Conservation (phyloP, 2,329 filamentous ascomycete species). For the Curvularia spicifera region DNA sequence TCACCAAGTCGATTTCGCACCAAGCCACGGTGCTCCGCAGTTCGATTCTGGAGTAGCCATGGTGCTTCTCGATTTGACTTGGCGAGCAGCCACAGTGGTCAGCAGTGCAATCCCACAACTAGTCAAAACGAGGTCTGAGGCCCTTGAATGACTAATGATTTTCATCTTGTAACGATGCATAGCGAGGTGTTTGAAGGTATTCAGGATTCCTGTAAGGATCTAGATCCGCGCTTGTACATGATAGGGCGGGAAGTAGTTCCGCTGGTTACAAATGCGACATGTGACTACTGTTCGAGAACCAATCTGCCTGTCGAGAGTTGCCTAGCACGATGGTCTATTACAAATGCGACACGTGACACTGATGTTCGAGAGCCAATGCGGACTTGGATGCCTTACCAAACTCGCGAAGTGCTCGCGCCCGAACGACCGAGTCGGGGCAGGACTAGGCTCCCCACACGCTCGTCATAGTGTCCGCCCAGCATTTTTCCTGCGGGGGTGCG, state of each 20-base stretch:
- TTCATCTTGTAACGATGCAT: constrained; percentile 7
- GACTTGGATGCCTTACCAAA: background rate
- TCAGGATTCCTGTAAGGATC: background rate
- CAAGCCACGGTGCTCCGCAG: too few relatives aligned
- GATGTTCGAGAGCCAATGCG: too few relatives aligned
- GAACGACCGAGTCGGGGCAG: constrained; percentile 6
- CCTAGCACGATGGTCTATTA: too few relatives aligned
- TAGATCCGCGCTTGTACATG: background rate
- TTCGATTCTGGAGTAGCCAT: too few relatives aligned
- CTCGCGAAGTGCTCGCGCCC: constrained; percentile 6
- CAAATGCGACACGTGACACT: too few relatives aligned
- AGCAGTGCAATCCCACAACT: too few relatives aligned
- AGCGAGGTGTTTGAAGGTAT: constrained; percentile 14
- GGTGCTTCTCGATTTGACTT: too few relatives aligned
- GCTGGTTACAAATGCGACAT: background rate
- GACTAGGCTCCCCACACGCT: constrained; percentile 11
- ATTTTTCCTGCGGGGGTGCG: background rate
- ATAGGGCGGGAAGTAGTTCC: background rate
- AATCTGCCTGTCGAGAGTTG: too few relatives aligned
- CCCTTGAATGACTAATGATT: background rate
- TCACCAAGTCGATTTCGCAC: too few relatives aligned
- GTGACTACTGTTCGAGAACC: background rate
- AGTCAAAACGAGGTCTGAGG: background rate
- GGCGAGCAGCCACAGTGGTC: too few relatives aligned
- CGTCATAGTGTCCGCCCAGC: constrained; percentile 9